Evolutionary conservation across 2,329 filamentous ascomycete species (phyloP), one percentile per base, ranked within the genome.

Genomic region (Aschersonia sp.): DNA sequence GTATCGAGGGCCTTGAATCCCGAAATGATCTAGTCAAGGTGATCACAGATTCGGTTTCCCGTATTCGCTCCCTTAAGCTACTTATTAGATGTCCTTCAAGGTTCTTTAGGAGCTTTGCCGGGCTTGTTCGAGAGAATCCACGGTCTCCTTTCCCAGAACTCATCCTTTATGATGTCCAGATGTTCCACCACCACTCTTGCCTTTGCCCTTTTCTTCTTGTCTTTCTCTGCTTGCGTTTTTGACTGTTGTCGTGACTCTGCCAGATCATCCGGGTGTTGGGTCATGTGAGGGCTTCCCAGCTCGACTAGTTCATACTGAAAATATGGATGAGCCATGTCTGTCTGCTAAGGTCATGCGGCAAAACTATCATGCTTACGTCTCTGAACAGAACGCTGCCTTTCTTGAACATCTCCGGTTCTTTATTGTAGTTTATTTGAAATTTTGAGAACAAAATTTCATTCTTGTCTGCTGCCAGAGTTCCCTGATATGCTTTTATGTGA

Each of bases 341-440:
- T 45, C n/a, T 44, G 35, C 6, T 6, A 30, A 29, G 39, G 6
- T 8, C 8, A 44, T 30, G 10, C 32, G 40, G 22, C 22, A 6
- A 22, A 8, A 8, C 40, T 7, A 41, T 41, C 41, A 8, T 41
- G 40, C 77, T 58, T 66, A 84, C 84, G 61, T 92, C 84, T 56
- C 89, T 77, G 62, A 89, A 92, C 5, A 97, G 66, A 2, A 95
- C 83, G 54, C 87, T 97, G 5, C 92, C 92, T 62, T 97, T 98
- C 63, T 83, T 92, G 64, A 79, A 95, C 12, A 95, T 88, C 52
- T 94, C 87, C 0, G 80, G 79, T 63, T 98, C 92, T 55, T 95
- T 92, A 65, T 98, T 98, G 67, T 98, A 98, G 66, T 98, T 98
- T 61, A 97, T 89, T 3, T 81, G 78, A 63, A 95, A 97, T 30